phyloP scores from a whole-genome alignment of 305 asterid genomes.

The Fraxinus baroniana region DNA sequence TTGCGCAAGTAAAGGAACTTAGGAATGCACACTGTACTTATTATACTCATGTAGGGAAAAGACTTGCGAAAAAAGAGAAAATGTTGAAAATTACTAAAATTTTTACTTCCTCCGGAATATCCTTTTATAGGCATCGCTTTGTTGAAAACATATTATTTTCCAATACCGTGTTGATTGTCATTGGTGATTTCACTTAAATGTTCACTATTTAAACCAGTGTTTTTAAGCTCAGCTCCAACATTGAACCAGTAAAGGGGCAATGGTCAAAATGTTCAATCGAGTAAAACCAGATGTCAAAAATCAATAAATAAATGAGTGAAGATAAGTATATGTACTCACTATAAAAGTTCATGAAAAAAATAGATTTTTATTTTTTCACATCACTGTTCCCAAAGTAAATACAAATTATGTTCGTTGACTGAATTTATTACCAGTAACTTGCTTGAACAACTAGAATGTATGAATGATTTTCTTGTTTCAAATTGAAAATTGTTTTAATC shows the following conservation, averaged over 20 bases:
- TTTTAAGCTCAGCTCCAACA: not conserved
- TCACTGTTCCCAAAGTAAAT: not conserved
- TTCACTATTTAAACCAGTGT: not conserved
- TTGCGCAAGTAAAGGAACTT: not conserved
- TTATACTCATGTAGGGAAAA: not conserved
- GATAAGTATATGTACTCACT: not conserved
- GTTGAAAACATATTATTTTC: not conserved
- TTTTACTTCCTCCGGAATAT: not conserved
- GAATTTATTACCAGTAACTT: not conserved
- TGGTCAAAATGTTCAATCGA: not conserved
- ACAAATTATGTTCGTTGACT: not conserved
- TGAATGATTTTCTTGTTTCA: not conserved
- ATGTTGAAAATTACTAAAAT: not conserved
- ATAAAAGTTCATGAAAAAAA: not conserved
- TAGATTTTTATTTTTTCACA: not conserved
- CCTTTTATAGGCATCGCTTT: not conserved
- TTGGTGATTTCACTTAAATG: not conserved
- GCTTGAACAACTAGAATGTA: not conserved
- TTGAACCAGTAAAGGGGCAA: not conserved
- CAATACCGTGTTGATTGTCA: not conserved
- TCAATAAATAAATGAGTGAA: not conserved
- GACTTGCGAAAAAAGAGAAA: not conserved
- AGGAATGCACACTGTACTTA: not conserved
- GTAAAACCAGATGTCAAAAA: not conserved
- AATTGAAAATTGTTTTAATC: not conserved